Evolutionary conservation across 306 rosid species (phyloP), one percentile per base, ranked within the genome.

Genomic region (Trifolium dubium): DNA sequence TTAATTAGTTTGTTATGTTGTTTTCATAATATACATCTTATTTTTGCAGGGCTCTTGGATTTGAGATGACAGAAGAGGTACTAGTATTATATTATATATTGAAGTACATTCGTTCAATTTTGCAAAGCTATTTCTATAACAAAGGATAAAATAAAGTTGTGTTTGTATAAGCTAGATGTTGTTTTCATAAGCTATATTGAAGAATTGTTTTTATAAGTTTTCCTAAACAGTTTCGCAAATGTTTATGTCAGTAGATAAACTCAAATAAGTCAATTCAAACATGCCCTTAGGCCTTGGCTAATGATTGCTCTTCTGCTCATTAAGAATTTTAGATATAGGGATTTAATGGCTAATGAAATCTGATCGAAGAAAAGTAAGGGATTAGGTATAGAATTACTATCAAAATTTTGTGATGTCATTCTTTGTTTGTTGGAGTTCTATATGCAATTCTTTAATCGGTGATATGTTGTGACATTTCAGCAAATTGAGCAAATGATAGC

Each of bases 61-160:
- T 94, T 77, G 99, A 94, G 88, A 94, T 94, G 99, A 94, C 96
- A 9, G 99, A 94, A 54, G 92, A 89, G 96, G 99, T 94, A 86
- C 79, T 54, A 39, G 5, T 32, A 32, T 32, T 72, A 46, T 4
- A 46, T 43, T 37, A 13, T 76, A 71, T 39, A 49, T 56, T n/a
- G n/a, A 47, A n/a, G 40, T 51, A 13, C 29, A 4, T 17, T 32
- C 43, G 13, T 31, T 80, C 30, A n/a, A 56, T 18, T 64, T 32
- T 32, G 5, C 35, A 32, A 32, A 32, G 5, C 5, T 32, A 3
- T 32, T 32, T 32, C 35, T 32, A 32, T 32, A 35, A 35, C 39
- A 35, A 35, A 35, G 1, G 8, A 35, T 35, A 35, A 35, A 35
- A 0, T 6, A 5, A 35, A 35, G 39, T 5, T 5, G 39, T 35